Conservation (phyloP, 2,329 filamentous ascomycete species). For the Verruconis gallopava region DNA sequence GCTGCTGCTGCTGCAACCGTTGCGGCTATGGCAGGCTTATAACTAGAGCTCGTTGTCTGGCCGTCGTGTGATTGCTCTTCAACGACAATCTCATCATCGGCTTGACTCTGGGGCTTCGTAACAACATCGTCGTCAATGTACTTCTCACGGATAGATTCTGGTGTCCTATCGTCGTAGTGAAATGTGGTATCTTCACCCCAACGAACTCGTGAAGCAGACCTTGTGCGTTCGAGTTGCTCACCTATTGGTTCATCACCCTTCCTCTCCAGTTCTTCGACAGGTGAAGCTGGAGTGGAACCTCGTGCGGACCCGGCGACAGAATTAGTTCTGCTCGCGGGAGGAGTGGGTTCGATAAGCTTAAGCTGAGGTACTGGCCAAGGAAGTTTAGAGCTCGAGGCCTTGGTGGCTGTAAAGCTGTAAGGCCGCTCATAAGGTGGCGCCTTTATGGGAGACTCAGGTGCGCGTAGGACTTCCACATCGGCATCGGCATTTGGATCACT, state of each 20-base stretch:
- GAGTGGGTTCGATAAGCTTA: conserved; percentile 45
- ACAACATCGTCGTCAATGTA: conserved; percentile 18
- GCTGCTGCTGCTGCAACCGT: neutral
- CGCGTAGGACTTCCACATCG: conserved; percentile 30
- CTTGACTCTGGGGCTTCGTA: conserved; percentile 12
- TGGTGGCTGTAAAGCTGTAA: conserved; percentile 27
- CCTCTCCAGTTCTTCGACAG: conserved; percentile 19
- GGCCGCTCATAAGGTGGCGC: conserved; percentile 24
- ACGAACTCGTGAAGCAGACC: conserved; percentile 24
- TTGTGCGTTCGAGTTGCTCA: conserved; percentile 12
- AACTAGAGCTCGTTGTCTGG: conserved; percentile 19
- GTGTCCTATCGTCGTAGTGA: conserved; percentile 33
- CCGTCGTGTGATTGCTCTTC: conserved; percentile 23
- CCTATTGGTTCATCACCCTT: conserved; percentile 12
- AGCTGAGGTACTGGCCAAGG: conserved; percentile 39
- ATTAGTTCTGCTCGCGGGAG: conserved; percentile 34
- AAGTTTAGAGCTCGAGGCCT: conserved; percentile 19
- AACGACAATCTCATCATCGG: conserved; percentile 26
- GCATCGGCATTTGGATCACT: conserved; percentile 31
- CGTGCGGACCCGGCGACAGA: conserved; percentile 19
- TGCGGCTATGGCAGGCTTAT: conserved; percentile 15
- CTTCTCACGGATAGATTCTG: conserved; percentile 27
- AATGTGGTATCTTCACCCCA: conserved; percentile 36
- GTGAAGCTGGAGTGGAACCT: conserved; percentile 24
- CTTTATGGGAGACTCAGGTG: conserved; percentile 20